Conservation (phyloP, 1,139 yeast species). For the Komagataea norvegica region DNA sequence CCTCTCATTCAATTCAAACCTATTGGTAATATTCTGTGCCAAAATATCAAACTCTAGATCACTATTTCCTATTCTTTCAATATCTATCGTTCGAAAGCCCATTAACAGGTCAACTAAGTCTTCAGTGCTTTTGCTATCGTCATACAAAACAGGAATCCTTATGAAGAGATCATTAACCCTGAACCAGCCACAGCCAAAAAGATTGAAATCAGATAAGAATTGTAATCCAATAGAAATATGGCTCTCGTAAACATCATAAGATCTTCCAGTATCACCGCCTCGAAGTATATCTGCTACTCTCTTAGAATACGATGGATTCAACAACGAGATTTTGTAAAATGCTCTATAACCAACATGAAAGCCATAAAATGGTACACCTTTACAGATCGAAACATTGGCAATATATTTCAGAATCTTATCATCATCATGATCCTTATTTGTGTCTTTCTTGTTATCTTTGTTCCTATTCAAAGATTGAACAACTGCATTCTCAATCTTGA, state of each 20-base stretch:
- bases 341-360: constrained; percentile 59
- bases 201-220: constrained; percentile 75
- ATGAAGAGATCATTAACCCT: constrained; percentile 33
- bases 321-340: constrained; percentile 62
- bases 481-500: constrained; percentile 17
- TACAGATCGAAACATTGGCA: constrained; percentile 64
- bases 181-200: constrained; percentile 83
- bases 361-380: constrained; percentile 82
- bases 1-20: constrained; percentile 41
- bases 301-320: constrained; percentile 57
- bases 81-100: constrained; percentile 19
- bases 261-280: constrained; percentile 37
- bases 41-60: constrained; percentile 66
- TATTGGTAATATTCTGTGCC: constrained; percentile 55
- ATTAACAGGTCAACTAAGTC: constrained; percentile 27
- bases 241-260: constrained; percentile 59
- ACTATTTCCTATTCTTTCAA: constrained; percentile 50
- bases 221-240: constrained; percentile 78
- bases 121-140: constrained; percentile 26
- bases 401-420: constrained; percentile 41
- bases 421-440: constrained; percentile 6
- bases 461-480: constrained; percentile 16
- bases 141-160: constrained; percentile 32
- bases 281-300: constrained; percentile 59
- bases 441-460: constrained; percentile 3